phyloP scores from a whole-genome alignment of 257 asterid species.

The Datura wrightii region DNA sequence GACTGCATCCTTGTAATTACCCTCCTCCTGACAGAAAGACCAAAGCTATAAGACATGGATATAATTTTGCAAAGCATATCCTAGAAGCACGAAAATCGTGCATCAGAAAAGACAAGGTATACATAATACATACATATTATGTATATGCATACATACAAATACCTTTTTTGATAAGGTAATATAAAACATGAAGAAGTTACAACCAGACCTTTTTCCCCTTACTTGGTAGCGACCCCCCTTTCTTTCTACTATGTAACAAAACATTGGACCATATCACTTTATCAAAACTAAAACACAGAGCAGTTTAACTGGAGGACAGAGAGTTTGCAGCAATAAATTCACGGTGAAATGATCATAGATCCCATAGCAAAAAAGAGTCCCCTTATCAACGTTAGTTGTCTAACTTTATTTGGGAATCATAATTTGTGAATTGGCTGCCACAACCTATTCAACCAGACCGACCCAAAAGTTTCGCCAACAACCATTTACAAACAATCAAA shows the following conservation, averaged over 20 bases:
- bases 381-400: neutral
- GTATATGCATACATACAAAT: neutral
- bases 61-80: neutral
- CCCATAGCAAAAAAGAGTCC: neutral
- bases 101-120: neutral
- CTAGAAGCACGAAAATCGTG: neutral
- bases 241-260: neutral
- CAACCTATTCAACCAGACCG: neutral
- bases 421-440: neutral
- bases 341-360: neutral
- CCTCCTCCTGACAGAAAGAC: constrained; percentile 67
- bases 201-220: neutral
- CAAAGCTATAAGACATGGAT: constrained; percentile 21
- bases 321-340: neutral
- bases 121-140: neutral
- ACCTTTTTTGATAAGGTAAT: neutral
- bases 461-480: neutral
- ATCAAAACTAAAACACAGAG: neutral
- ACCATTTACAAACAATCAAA: neutral
- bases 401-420: neutral
- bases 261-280: neutral
- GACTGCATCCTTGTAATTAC: constrained; percentile 75
- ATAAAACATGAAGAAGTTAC: neutral
- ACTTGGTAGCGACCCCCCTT: neutral
- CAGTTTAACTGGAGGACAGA: neutral